Percentiles rank a stretch among this genome's conserved stretches.
Evolutionary conservation across 2,329 filamentous ascomycete genomes (phyloP).

Genomic region (Lachnellula suecica): DNA sequence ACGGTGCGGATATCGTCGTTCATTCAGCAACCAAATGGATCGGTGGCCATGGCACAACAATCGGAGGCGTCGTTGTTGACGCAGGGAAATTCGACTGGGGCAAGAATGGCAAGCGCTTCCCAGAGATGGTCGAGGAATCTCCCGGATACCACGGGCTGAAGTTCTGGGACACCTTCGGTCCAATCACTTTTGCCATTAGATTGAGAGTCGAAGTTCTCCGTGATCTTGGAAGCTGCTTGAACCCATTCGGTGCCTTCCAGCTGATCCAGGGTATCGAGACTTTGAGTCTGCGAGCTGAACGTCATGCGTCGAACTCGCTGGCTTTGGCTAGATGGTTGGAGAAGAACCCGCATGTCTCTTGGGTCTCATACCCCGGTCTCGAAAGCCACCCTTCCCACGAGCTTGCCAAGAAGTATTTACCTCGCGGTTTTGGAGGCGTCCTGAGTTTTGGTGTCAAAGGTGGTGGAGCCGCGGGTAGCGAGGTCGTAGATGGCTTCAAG

Average conservation of each 20-base stretch:
- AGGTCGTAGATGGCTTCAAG: constrained; percentile 92
- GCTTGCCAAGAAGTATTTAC: constrained; percentile 83
- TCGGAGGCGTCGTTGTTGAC: constrained; percentile 84
- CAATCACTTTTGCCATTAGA: constrained; percentile 78
- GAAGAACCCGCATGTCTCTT: constrained; percentile 78
- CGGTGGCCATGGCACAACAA: constrained; percentile 89
- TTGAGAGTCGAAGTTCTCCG: constrained; percentile 87
- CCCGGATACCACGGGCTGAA: constrained; percentile 91
- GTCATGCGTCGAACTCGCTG: constrained; percentile 82
- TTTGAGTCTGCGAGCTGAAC: constrained; percentile 79
- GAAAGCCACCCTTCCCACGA: constrained; percentile 78
- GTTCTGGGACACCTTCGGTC: constrained; percentile 91
- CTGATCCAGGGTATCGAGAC: constrained; percentile 88
- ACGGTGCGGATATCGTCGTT: constrained; percentile 90
- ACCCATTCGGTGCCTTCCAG: constrained; percentile 91
- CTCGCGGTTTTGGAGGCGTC: constrained; percentile 83
- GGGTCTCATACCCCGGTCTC: constrained; percentile 93
- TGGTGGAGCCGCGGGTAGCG: constrained; percentile 75
- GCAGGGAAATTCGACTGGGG: constrained; percentile 94
- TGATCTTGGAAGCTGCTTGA: constrained; percentile 79
- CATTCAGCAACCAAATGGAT: constrained; percentile 98
- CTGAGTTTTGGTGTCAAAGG: constrained; percentile 93
- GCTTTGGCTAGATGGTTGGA: constrained; percentile 81
- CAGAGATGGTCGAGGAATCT: constrained; percentile 85
- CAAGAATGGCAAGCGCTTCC: constrained; percentile 79